Conservation (phyloP, 768 basidiomycete species). For the Xerocomellus chrysenteron region DNA sequence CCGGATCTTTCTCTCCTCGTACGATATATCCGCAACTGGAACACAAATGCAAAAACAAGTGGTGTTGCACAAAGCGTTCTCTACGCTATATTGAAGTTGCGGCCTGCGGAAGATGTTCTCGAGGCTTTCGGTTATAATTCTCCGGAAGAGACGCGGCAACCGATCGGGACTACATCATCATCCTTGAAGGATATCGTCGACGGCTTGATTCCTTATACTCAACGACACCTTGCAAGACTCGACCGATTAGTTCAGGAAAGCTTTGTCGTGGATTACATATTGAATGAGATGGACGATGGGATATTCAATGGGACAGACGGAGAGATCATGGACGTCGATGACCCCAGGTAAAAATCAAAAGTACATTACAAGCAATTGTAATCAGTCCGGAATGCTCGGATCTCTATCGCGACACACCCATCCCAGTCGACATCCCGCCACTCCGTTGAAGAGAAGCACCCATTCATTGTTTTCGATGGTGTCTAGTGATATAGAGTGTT, state of each 20-base stretch:
- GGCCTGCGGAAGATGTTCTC: slow-evolving; percentile 71
- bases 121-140: slow-evolving; percentile 50
- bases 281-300: slow-evolving; percentile 85
- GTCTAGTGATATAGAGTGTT: slow-evolving; percentile 41
- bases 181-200: slow-evolving; percentile 75
- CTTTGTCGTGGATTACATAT: slow-evolving; percentile 88
- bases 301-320: slow-evolving; percentile 56
- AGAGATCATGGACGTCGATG: slow-evolving; percentile 41
- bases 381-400: background rate
- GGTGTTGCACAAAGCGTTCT: slow-evolving; percentile 82
- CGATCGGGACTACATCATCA: slow-evolving; percentile 23
- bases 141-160: slow-evolving; percentile 12
- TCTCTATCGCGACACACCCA: slow-evolving; percentile 8
- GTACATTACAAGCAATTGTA: slow-evolving; percentile 11
- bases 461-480: slow-evolving; percentile 54
- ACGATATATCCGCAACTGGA: slow-evolving; percentile 87
- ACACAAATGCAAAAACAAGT: slow-evolving; percentile 88
- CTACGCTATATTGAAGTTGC: slow-evolving; percentile 76
- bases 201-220: slow-evolving; percentile 89
- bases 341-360: slow-evolving; percentile 11
- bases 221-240: slow-evolving; percentile 83
- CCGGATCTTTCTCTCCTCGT: slow-evolving; percentile 80
- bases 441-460: slow-evolving; percentile 71
- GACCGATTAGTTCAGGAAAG: slow-evolving; percentile 92
- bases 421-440: slow-evolving; percentile 67